phyloP scores from a whole-genome alignment of 2,329 filamentous ascomycete genomes.

The Aspergillus ochraceus region DNA sequence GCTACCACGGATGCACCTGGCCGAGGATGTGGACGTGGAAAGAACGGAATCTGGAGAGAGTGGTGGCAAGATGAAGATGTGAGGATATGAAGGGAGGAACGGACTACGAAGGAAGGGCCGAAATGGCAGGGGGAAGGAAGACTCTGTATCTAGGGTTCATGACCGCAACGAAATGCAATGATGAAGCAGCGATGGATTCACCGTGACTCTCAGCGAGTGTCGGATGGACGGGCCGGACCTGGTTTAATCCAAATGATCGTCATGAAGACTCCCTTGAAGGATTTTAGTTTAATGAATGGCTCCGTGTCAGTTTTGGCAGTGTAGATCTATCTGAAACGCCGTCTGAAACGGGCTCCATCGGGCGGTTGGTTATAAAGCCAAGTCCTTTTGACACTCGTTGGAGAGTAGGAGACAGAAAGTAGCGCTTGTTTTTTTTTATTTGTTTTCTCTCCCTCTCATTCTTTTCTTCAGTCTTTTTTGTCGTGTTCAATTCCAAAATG shows the following conservation, averaged over 20 bases:
- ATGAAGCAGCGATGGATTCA: neutral
- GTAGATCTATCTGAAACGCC: conserved; percentile 1
- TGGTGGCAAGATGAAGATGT: conserved; percentile 3
- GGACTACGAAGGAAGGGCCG: neutral
- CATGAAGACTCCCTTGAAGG: neutral
- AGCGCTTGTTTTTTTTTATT: neutral
- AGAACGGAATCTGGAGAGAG: neutral
- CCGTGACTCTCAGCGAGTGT: neutral
- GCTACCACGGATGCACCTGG: conserved; percentile 16
- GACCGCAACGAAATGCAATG: neutral
- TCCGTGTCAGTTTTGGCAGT: conserved; percentile 1
- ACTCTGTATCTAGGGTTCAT: neutral
- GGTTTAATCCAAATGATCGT: neutral
- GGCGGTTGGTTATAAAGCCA: neutral
- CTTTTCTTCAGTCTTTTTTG: neutral
- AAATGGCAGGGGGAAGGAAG: neutral
- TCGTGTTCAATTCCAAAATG: conserved; percentile 6
- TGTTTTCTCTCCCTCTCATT: neutral
- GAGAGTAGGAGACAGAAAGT: neutral
- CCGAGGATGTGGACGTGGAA: conserved; percentile 12
- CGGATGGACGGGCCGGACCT: neutral
- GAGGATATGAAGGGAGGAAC: neutral
- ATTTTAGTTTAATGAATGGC: neutral
- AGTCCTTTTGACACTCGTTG: neutral
- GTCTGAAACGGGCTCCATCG: neutral